Percentiles rank a stretch among this genome's conserved stretches.
phyloP scores from a whole-genome alignment of 495 filamentous ascomycete species.

The Tuber aestivum region DNA sequence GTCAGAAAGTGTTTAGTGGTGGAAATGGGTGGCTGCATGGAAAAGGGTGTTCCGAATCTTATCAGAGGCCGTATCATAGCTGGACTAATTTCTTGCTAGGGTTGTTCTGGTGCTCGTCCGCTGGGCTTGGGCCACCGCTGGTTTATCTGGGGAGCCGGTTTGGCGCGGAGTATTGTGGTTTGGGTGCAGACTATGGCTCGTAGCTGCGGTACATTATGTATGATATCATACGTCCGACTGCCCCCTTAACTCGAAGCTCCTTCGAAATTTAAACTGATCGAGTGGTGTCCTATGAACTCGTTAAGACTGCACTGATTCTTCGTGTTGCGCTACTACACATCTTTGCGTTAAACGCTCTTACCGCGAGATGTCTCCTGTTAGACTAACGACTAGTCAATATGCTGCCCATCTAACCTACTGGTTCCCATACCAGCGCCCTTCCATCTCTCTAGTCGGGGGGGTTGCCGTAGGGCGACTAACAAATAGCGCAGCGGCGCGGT shows the following conservation, averaged over 20 bases:
- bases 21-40: too few relatives aligned
- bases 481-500: too few relatives aligned
- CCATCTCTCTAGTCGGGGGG: not conserved
- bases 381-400: not conserved
- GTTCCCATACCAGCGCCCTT: not conserved
- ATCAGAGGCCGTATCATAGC: not conserved
- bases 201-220: too few relatives aligned
- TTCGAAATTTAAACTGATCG: not conserved
- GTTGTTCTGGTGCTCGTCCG: not conserved
- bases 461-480: too few relatives aligned
- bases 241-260: not conserved
- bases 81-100: not conserved
- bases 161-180: too few relatives aligned
- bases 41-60: not conserved
- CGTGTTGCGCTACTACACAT: not conserved
- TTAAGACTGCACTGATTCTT: not conserved
- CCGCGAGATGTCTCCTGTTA: not conserved
- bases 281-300: not conserved
- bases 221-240: too few relatives aligned
- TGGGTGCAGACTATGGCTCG: too few relatives aligned
- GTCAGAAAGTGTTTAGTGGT: too few relatives aligned
- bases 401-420: not conserved
- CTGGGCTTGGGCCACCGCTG: not conserved
- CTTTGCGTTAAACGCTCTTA: not conserved
- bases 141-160: not conserved